phyloP scores from a whole-genome alignment of 345 rosid genomes.

The Rhodomyrtus tomentosa region DNA sequence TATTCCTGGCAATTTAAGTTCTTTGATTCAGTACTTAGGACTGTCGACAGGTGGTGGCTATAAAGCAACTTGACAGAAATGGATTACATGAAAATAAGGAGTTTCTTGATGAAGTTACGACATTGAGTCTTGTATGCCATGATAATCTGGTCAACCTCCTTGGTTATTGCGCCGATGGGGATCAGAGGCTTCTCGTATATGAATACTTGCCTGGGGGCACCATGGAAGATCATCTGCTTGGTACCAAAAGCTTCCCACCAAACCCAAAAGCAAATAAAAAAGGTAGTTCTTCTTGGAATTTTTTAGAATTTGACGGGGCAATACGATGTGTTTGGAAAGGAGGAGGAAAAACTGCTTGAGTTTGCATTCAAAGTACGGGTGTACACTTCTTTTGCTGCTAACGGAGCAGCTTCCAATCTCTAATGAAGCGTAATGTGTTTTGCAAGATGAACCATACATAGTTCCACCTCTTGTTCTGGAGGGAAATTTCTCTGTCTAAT shows the following conservation, averaged over 20 bases:
- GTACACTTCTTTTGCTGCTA: not conserved
- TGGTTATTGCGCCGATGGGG: slow-evolving; percentile 82
- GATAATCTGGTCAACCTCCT: slow-evolving; percentile 43
- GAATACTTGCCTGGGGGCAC: slow-evolving; percentile 45
- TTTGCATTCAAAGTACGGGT: not conserved
- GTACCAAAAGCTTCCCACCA: slow-evolving; percentile 9
- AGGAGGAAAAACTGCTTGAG: not conserved
- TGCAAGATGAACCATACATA: not conserved
- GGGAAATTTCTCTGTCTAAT: not conserved
- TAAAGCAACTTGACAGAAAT: slow-evolving; percentile 64
- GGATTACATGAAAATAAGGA: slow-evolving; percentile 47
- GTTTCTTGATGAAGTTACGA: slow-evolving; percentile 40
- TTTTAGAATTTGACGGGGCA: not conserved
- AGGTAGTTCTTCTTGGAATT: not conserved
- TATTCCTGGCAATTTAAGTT: not conserved
- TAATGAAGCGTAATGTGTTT: not conserved
- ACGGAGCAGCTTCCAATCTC: not conserved
- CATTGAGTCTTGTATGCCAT: slow-evolving; percentile 36
- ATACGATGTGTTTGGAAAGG: not conserved
- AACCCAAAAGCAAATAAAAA: not conserved
- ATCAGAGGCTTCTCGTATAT: slow-evolving; percentile 54
- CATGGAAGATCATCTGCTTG: slow-evolving; percentile 40
- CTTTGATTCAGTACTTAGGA: not conserved
- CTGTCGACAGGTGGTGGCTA: slow-evolving; percentile 36
- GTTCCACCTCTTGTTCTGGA: not conserved